phyloP scores from a whole-genome alignment of 106 monocot species.

The Platanthera zijinensis region DNA sequence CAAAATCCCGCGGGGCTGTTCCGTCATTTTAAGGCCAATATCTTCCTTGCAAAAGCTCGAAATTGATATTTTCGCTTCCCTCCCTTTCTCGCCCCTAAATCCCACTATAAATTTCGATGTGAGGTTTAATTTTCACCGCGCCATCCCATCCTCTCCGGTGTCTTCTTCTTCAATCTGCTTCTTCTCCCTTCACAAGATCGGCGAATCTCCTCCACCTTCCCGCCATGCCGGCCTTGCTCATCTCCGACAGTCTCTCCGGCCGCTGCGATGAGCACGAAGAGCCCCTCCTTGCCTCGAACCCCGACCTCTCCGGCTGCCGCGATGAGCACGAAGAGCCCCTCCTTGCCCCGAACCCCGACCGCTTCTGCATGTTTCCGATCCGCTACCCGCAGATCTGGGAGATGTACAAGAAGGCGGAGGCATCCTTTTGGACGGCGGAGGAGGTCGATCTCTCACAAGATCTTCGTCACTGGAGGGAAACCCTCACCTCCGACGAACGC shows the following conservation, averaged over 20 bases:
- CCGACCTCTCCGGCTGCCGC: constrained; percentile 23
- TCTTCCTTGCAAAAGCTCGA: too few relatives aligned
- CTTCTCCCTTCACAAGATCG: too few relatives aligned
- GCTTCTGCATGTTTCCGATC: constrained; percentile 96
- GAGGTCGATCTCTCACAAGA: constrained; percentile 86
- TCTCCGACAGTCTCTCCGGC: not conserved
- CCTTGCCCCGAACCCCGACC: constrained; percentile 52
- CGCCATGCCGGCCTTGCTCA: not conserved
- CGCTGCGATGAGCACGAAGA: constrained; percentile 16
- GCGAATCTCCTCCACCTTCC: not conserved
- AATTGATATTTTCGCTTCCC: too few relatives aligned
- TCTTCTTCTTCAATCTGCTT: too few relatives aligned
- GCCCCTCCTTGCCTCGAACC: constrained; percentile 53
- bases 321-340: constrained; percentile 44
- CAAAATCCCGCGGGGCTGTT: too few relatives aligned
- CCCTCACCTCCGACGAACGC: constrained; percentile 64
- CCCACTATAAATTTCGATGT: too few relatives aligned
- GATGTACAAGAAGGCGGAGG: constrained; percentile 94
- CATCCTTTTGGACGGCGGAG: constrained; percentile 98
- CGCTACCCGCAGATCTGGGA: constrained; percentile 78
- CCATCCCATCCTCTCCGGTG: too few relatives aligned
- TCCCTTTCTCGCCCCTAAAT: too few relatives aligned
- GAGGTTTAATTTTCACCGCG: too few relatives aligned
- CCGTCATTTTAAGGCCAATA: too few relatives aligned
- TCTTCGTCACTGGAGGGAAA: constrained; percentile 47